These are phyloP conservation scores for Saccharata proteae DNA, from an alignment of 2,329 filamentous ascomycete species.

Conservation along the genomic window DNA sequence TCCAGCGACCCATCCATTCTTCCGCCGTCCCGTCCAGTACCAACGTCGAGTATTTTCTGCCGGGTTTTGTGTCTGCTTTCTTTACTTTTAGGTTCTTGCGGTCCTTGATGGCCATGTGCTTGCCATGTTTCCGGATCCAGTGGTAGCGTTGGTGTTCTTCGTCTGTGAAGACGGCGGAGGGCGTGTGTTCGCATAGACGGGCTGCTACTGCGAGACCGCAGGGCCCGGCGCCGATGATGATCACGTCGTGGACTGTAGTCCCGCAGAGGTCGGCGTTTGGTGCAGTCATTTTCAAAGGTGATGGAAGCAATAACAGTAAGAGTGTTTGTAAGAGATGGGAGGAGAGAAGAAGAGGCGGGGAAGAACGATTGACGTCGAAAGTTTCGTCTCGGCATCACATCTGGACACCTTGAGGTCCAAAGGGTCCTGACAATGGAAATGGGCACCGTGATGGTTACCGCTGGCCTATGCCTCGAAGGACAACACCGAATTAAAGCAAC, in stretches of 20 bases:
- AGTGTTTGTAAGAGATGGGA: too few species aligned
- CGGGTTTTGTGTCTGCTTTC: constrained; percentile 13
- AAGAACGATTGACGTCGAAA: too few species aligned
- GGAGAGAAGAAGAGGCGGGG: too few species aligned
- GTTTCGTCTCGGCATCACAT: too few species aligned
- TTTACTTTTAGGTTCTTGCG: constrained; percentile 29
- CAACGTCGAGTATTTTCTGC: constrained; percentile 33
- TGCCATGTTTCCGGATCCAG: constrained; percentile 57
- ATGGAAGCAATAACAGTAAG: too few species aligned
- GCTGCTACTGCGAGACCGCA: constrained; percentile 64
- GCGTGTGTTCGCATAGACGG: constrained; percentile 58
- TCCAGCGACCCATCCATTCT: constrained; percentile 61
- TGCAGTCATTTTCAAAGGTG: background rate
- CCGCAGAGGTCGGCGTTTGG: background rate
- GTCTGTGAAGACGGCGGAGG: constrained; percentile 70
- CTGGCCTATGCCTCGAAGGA: too few species aligned
- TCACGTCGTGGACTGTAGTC: constrained; percentile 45
- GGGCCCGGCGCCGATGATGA: constrained; percentile 64
- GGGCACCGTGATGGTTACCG: too few species aligned
- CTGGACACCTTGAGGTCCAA: too few species aligned
- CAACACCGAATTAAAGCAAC: too few species aligned
- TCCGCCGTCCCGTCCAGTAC: constrained; percentile 55
- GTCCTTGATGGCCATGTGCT: constrained; percentile 46
- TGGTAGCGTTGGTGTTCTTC: constrained; percentile 73
- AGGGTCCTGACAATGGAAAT: too few species aligned